A percentile compares a stretch with the other conserved stretches of the same genome.
These are phyloP conservation scores for Fusarium sp. DNA, from an alignment of 2,329 filamentous ascomycete genomes.

Conservation along the genomic window DNA sequence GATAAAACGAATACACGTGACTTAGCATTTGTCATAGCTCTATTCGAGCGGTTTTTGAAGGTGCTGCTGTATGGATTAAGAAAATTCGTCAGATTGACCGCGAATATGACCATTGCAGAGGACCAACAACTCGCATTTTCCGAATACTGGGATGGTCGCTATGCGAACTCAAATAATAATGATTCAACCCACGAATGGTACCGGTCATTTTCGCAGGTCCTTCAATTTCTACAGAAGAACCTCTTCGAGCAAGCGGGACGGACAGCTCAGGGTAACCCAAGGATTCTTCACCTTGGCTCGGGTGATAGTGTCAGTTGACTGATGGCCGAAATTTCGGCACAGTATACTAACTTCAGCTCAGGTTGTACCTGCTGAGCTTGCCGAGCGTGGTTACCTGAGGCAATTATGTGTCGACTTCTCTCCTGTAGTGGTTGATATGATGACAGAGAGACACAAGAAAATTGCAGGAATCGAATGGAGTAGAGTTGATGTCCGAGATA, in stretches of 20 bases:
- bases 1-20: not conserved
- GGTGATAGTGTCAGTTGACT: not conserved
- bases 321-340: accelerated
- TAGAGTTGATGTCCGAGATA: not conserved
- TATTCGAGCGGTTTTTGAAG: not conserved
- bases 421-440: not conserved
- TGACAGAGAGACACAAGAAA: not conserved
- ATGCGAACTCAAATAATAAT: not conserved
- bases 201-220: not conserved
- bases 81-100: not conserved
- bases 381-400: not conserved
- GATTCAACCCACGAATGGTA: not conserved
- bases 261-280: not conserved
- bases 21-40: not conserved
- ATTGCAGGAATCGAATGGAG: not conserved
- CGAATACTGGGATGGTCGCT: not conserved
- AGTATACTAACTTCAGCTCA: not conserved
- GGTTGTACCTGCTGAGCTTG: not conserved
- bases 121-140: not conserved
- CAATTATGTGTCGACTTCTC: not conserved
- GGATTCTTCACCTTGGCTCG: not conserved
- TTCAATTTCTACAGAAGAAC: not conserved
- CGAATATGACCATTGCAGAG: not conserved
- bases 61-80: too few species aligned
- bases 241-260: not conserved